Evolutionary conservation across 1,284 basidiomycete species (phyloP).

Genomic region (Cystobasidium pallidum): DNA sequence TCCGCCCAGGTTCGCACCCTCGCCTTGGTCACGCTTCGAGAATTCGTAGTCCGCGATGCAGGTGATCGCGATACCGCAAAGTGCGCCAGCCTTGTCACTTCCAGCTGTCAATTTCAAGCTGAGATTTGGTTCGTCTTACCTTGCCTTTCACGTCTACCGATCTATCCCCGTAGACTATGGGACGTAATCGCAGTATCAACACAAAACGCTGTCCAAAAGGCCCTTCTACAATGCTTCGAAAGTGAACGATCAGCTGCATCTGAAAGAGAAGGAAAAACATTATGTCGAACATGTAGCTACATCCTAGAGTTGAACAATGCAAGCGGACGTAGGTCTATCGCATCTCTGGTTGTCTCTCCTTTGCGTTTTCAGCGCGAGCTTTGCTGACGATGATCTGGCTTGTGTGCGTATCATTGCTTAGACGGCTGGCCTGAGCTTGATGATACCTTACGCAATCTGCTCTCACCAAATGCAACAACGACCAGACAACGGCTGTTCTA

Average conservation of each 20-base stretch:
- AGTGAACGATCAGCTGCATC: not conserved
- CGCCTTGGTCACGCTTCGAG: conserved; percentile 26
- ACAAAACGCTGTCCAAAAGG: conserved; percentile 15
- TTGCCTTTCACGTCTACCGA: not conserved
- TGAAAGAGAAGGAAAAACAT: conserved; percentile 23
- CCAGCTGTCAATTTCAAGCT: too few relatives aligned
- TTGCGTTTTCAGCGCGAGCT: too few relatives aligned
- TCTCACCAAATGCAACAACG: conserved; percentile 9
- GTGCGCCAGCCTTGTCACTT: not conserved
- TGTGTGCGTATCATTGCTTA: not conserved
- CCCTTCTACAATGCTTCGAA: conserved; percentile 8
- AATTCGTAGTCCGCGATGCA: conserved; percentile 21
- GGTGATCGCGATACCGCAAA: conserved; percentile 21
- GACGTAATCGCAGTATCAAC: conserved; percentile 33
- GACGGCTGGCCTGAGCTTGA: conserved; percentile 31
- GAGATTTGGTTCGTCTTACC: too few relatives aligned
- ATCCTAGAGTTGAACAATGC: conserved; percentile 18
- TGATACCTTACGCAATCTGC: conserved; percentile 11
- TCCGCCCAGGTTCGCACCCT: conserved; percentile 27
- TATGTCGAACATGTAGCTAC: conserved; percentile 27
- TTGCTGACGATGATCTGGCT: not conserved
- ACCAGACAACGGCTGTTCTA: conserved; percentile 27
- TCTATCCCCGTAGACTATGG: conserved; percentile 29
- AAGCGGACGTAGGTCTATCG: conserved; percentile 10
- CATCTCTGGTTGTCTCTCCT: not conserved